A percentile compares a stretch with the other conserved stretches of the same genome.
Evolutionary conservation across 768 basidiomycete genomes (phyloP).

Genomic region (Russula compacta): DNA sequence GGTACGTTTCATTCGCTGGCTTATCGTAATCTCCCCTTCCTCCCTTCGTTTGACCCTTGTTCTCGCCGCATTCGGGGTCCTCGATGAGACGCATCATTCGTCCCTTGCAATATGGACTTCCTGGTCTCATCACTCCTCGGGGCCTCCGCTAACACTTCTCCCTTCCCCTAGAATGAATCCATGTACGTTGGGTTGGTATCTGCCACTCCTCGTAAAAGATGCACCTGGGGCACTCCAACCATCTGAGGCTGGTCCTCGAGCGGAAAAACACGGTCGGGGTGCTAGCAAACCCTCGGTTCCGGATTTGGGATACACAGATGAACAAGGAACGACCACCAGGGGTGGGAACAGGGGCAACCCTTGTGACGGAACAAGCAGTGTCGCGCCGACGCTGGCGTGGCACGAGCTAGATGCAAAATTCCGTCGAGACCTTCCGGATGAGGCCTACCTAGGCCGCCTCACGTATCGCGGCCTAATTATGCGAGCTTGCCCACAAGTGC

Average conservation of each 20-base stretch:
- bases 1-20: conserved; percentile 40
- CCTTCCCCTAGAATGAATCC: conserved; percentile 73
- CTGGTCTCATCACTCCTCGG: not conserved
- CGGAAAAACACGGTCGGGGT: conserved; percentile 15
- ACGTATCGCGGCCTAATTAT: conserved; percentile 87
- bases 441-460: conserved; percentile 74
- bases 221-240: conserved; percentile 60
- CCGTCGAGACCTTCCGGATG: conserved; percentile 84
- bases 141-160: not conserved
- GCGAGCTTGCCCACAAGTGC: conserved; percentile 56
- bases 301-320: conserved; percentile 23
- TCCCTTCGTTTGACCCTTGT: conserved; percentile 7
- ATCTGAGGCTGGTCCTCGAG: conserved; percentile 30
- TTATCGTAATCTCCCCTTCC: conserved; percentile 14
- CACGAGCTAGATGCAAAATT: conserved; percentile 75
- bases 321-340: conserved; percentile 22
- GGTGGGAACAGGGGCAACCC: conserved; percentile 24
- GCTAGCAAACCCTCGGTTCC: conserved; percentile 23
- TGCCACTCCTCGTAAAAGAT: conserved; percentile 72
- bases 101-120: not conserved
- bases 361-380: conserved; percentile 17
- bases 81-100: conserved; percentile 5
- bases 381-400: conserved; percentile 37
- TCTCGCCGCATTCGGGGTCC: not conserved
- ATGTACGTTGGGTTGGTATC: conserved; percentile 91